Evolutionary conservation across 805 yeast species (phyloP), one percentile per base, ranked within the genome.

Genomic region (Yamadazyma laniorum): DNA sequence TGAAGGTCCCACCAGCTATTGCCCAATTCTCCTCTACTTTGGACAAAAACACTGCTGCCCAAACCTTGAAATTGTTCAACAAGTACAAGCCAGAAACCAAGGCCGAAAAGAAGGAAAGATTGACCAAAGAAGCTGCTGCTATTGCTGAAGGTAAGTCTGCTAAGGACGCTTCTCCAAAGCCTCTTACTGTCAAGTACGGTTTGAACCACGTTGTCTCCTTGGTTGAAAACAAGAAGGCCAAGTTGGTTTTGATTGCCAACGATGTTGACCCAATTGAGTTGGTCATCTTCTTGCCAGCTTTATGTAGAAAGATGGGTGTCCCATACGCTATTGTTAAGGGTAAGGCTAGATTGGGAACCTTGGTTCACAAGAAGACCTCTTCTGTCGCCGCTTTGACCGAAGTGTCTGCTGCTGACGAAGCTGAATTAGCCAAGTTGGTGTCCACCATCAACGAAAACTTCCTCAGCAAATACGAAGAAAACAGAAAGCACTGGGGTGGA

Each of bases 401-500:
- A 70, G 96, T 93, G 61, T 78, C 75, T 64, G 72, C 95, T 50
- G 97, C 87, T 72, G 98, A 91, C 72, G 93, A 88, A 77, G 80
- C 96, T 65, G 89, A 86, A 64, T 82, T 91, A 61, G 90, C 97
- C 55, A 85, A 87, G 70, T 80, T 91, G 63, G 79, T 93, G 55
- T 84, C 96, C 43, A 84, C 98, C 65, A 80, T 91, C 73, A 82
- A 88, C 75, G 83, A 95, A 55, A 89, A 88, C 93, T 91, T 84
- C 75, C 70, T 73, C 59, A 95, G 86, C 67, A 87, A 88, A 75
- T 87, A 83, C 85, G 97, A 91, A 65, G 97, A 93, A 60, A 65
- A 79, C 67, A 91, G 95, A 82, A 89, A 87, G 77, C 95, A 88
- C 83, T 91, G 99, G 99, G 98, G 98, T 80, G 99, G 99, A 80